Evolutionary conservation across 352 stramenopile species (phyloP).

Genomic region (Globisporangium megalacanthum): DNA sequence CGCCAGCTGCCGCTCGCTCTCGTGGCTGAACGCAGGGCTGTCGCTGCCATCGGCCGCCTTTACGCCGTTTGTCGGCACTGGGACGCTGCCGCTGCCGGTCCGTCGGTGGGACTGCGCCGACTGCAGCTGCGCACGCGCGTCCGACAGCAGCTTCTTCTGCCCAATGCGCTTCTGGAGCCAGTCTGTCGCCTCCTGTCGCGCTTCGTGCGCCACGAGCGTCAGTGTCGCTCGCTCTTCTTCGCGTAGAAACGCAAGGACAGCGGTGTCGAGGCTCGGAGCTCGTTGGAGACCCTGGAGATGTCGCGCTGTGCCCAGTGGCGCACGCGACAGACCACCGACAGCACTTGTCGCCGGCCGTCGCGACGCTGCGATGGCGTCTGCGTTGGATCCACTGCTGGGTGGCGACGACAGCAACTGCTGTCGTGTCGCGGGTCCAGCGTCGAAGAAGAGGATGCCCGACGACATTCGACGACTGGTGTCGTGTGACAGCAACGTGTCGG

Average conservation of each 20-base stretch:
- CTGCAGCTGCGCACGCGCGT: slow-evolving; percentile 54
- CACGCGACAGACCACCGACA: slow-evolving; percentile 6
- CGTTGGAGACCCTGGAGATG: slow-evolving; percentile 22
- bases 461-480: background rate
- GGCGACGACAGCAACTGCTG: background rate
- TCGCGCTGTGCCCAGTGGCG: slow-evolving; percentile 1
- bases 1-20: slow-evolving; percentile 37
- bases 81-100: slow-evolving; percentile 33
- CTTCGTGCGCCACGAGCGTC: slow-evolving; percentile 62
- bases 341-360: background rate
- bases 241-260: slow-evolving; percentile 33
- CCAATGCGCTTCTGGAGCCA: slow-evolving; percentile 73
- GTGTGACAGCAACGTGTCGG: background rate
- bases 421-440: background rate
- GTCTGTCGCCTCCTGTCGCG: slow-evolving; percentile 50
- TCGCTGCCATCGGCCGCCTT: background rate
- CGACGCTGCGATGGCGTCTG: too few relatives aligned
- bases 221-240: slow-evolving; percentile 63
- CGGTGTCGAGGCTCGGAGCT: slow-evolving; percentile 20
- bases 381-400: too few relatives aligned
- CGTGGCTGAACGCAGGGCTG: slow-evolving; percentile 6
- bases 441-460: background rate
- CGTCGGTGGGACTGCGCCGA: slow-evolving; percentile 35
- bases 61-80: slow-evolving; percentile 3
- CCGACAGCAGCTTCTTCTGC: slow-evolving; percentile 70